Percentiles rank a stretch among this genome's conserved stretches.
Evolutionary conservation across 768 basidiomycete species (phyloP).

Genomic region (Mycena capillaripes): DNA sequence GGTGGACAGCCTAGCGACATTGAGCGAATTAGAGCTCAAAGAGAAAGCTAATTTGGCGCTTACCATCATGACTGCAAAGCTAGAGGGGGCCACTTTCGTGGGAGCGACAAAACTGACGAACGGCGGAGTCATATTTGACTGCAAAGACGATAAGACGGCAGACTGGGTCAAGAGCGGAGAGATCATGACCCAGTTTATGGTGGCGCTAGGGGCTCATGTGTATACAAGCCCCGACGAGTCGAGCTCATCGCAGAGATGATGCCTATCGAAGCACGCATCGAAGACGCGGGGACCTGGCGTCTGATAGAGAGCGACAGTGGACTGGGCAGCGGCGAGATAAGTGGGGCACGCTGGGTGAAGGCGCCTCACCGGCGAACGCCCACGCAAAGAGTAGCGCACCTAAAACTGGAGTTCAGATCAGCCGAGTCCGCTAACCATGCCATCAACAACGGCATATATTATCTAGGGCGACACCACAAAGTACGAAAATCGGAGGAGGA

Average conservation of each 20-base stretch:
- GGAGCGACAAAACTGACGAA: constrained; percentile 1
- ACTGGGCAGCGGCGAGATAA: neutral
- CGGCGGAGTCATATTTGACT: no score
- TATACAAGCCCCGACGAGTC: neutral
- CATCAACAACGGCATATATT: no score
- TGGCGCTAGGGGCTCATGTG: neutral
- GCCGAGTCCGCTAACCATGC: no score
- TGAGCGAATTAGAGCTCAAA: constrained; percentile 7
- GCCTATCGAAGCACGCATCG: neutral
- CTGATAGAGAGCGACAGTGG: constrained; percentile 12
- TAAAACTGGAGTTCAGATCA: constrained; percentile 7
- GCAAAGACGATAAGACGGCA: constrained; percentile 3
- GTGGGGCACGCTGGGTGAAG: constrained; percentile 10
- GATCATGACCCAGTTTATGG: neutral
- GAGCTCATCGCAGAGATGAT: neutral
- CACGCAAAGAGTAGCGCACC: neutral
- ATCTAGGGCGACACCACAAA: no score
- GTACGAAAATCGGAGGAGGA: no score
- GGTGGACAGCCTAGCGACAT: neutral
- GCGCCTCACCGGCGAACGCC: neutral
- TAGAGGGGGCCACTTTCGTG: neutral
- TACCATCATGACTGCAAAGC: neutral
- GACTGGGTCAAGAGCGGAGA: neutral
- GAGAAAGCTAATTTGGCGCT: constrained; percentile 8
- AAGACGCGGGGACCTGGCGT: neutral